Base-by-base conservation (phyloP, 306 rosid genomes). In the Trichosanthes cucumerina region DNA sequence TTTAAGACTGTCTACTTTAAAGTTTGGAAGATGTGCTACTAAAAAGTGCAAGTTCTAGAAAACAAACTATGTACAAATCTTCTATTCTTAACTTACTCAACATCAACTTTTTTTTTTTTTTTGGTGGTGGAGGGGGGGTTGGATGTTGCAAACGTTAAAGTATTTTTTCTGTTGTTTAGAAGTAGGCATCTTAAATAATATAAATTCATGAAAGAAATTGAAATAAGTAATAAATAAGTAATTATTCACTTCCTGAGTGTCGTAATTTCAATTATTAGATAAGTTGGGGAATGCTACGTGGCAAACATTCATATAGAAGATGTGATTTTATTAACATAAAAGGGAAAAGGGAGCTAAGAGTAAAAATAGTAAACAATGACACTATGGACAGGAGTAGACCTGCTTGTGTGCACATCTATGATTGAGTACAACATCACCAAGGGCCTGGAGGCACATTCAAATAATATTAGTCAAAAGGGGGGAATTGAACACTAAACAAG, bases 371-470 rank as follows among this genome's bases (percentile, higher is more conserved):
- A 71, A 72, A 53, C 58, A 19, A 50, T 81, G 81, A 79, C 15
- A 75, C 18, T 16, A 26, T 21, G 77, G 34, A 53, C 65, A 53
- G 16, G n/a, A 70, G 24, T 10, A 66, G 79, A 88, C 96, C 88
- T 90, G 91, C 73, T 91, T 86, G 23, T 89, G 90, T 70, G 96
- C 96, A 76, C 96, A 89, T 77, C 96, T 87, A 85, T 91, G 96
- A 80, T 91, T 91, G 72, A 91, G 90, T 60, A 91, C 96, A 83
- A 68, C 96, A 89, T 91, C 96, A 79, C 96, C 96, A 75, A 91
- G 78, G 71, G 80, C 93, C 93, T 91, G 80, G 41, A 81, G 59
- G 79, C 77, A 81, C 53, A 80, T 65, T 59, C 75, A 69, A 50
- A 46, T 24, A 21, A 26, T 41, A 26, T 47, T 47, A 14, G 77